Evolutionary conservation across 805 yeast genomes (phyloP).

Genomic region (Barnettozyma sucrosica): DNA sequence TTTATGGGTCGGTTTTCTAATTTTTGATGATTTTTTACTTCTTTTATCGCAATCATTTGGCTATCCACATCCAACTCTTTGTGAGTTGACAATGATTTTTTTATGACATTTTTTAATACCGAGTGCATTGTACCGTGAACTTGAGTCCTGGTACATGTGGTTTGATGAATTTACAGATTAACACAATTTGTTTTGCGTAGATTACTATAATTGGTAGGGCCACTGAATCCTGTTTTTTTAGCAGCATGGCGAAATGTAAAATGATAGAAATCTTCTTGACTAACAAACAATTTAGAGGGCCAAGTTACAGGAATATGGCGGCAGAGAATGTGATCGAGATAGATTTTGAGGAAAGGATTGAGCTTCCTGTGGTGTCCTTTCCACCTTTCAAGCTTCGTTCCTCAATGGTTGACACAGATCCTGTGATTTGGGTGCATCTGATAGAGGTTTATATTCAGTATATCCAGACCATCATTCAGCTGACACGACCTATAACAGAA

Average conservation of each 20-base stretch:
- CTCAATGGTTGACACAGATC: slow-evolving; percentile 75
- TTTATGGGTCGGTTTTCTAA: background rate
- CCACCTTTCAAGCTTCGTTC: slow-evolving; percentile 75
- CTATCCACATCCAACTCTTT: background rate
- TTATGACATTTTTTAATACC: background rate
- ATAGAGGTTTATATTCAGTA: slow-evolving; percentile 58
- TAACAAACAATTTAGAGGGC: too few species aligned
- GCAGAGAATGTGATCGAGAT: slow-evolving; percentile 3
- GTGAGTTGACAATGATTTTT: background rate
- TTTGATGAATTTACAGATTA: background rate
- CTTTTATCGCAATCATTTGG: background rate
- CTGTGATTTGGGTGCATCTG: slow-evolving; percentile 75
- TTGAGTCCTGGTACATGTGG: background rate
- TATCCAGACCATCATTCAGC: slow-evolving; percentile 33
- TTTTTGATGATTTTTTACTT: slow-evolving; percentile 1
- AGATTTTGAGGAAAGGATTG: slow-evolving; percentile 16
- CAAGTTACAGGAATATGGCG: background rate
- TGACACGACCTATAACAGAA: slow-evolving; percentile 37
- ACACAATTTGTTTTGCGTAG: background rate
- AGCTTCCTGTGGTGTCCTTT: slow-evolving; percentile 58
- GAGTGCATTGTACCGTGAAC: background rate
- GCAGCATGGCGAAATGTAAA: background rate
- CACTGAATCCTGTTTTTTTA: background rate
- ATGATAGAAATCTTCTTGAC: background rate
- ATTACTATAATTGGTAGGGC: background rate